Conservation (phyloP, 768 basidiomycete genomes). For the Xerocomus potaroensis region DNA sequence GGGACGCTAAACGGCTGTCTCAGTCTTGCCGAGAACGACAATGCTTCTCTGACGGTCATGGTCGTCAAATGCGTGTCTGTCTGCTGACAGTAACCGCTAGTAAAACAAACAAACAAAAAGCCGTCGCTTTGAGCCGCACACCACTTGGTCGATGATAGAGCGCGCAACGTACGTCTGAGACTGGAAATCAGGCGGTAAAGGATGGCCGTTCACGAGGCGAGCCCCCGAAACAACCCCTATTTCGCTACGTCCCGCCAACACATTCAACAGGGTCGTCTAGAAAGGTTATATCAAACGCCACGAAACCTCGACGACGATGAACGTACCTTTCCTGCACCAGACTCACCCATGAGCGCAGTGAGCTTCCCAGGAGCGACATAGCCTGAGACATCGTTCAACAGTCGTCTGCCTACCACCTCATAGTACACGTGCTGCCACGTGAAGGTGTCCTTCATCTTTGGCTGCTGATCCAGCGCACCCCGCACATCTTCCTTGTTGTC, state of each 20-base stretch:
- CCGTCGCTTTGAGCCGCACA: neutral
- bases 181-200: slow-evolving; percentile 46
- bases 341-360: slow-evolving; percentile 74
- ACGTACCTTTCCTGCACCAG: slow-evolving; percentile 43
- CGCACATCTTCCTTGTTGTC: slow-evolving; percentile 20
- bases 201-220: slow-evolving; percentile 42
- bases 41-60: slow-evolving; percentile 74
- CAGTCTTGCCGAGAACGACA: slow-evolving; percentile 73
- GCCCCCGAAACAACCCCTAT: slow-evolving; percentile 39
- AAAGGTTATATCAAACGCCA: no score
- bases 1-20: slow-evolving; percentile 70
- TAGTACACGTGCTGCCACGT: slow-evolving; percentile 77
- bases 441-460: slow-evolving; percentile 53
- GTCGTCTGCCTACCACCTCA: slow-evolving; percentile 50
- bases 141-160: no score
- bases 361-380: slow-evolving; percentile 79
- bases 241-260: slow-evolving; percentile 37
- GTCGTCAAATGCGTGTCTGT: slow-evolving; percentile 75
- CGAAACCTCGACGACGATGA: no score
- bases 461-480: slow-evolving; percentile 34
- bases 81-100: slow-evolving; percentile 82
- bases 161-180: slow-evolving; percentile 44
- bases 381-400: slow-evolving; percentile 73
- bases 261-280: slow-evolving; percentile 50
- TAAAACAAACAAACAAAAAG: no score